A percentile compares a stretch with the other conserved stretches of the same genome.
phyloP scores from a whole-genome alignment of 345 rosid species.

The Arabidopsis arenosa region DNA sequence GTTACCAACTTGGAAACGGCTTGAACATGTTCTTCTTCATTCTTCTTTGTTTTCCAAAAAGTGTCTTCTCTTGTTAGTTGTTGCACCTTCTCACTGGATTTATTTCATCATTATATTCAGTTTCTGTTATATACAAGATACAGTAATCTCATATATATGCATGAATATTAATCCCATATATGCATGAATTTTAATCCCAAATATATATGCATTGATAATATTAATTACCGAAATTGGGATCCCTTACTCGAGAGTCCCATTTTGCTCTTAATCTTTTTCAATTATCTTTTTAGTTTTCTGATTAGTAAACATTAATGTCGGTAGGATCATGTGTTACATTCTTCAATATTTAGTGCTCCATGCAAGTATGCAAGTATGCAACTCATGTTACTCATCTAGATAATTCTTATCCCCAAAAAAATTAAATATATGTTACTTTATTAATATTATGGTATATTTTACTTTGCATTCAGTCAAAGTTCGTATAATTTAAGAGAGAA shows the following conservation, averaged over 20 bases:
- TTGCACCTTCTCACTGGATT: conserved; percentile 63
- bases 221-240: conserved; percentile 59
- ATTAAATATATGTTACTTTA: not conserved
- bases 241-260: conserved; percentile 73
- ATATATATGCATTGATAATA: not conserved
- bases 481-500: not conserved
- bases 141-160: too few relatives aligned
- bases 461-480: conserved; percentile 19
- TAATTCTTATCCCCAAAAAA: conserved; percentile 21
- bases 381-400: too few relatives aligned
- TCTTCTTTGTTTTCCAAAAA: conserved; percentile 75
- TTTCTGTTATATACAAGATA: not conserved
- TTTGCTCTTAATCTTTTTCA: conserved; percentile 33
- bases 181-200: not conserved
- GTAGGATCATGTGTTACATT: not conserved
- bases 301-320: conserved; percentile 1
- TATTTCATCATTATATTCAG: not conserved
- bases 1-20: conserved; percentile 47
- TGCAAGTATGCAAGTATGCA: conserved; percentile 11
- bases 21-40: conserved; percentile 62
- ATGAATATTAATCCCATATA: not conserved
- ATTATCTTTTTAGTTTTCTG: not conserved
- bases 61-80: conserved; percentile 75
- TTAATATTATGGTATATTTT: not conserved
- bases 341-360: conserved; percentile 33